These are phyloP conservation scores for Calonectria multiphialidica DNA, from an alignment of 2,329 filamentous ascomycete species.

Conservation along the genomic window DNA sequence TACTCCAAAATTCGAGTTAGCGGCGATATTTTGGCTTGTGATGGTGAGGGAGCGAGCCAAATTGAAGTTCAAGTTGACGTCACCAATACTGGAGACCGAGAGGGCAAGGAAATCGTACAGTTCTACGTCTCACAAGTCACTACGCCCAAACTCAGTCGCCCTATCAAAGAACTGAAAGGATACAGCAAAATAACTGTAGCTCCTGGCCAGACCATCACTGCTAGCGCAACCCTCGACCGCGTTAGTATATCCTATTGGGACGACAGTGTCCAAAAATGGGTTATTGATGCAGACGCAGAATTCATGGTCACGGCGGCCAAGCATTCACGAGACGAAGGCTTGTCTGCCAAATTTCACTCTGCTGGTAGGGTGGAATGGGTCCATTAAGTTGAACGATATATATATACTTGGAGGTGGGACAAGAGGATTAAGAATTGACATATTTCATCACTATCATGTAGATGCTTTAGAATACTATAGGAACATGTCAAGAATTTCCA, in stretches of 20 bases:
- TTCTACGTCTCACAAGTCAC: slow-evolving; percentile 27
- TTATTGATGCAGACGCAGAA: slow-evolving; percentile 24
- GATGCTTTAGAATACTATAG: not conserved
- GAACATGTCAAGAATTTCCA: not conserved
- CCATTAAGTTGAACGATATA: not conserved
- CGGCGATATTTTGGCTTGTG: not conserved
- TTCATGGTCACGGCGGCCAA: slow-evolving; percentile 27
- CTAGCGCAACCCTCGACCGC: slow-evolving; percentile 21
- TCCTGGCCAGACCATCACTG: slow-evolving; percentile 22
- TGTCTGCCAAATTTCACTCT: slow-evolving; percentile 11
- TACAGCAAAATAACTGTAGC: slow-evolving; percentile 27
- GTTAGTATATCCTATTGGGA: slow-evolving; percentile 34
- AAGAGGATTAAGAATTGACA: no score
- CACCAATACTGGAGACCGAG: slow-evolving; percentile 22
- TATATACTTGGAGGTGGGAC: not conserved
- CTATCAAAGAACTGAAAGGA: slow-evolving; percentile 29
- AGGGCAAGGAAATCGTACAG: slow-evolving; percentile 31
- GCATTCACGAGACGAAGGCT: slow-evolving; percentile 25
- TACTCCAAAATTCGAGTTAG: slow-evolving; percentile 51
- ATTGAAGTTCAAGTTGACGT: slow-evolving; percentile 28
- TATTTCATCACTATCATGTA: no score
- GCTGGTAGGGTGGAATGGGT: slow-evolving; percentile 18
- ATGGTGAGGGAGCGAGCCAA: not conserved
- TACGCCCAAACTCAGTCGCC: slow-evolving; percentile 14
- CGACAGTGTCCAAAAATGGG: slow-evolving; percentile 27